Percentiles rank a stretch among this genome's conserved stretches.
phyloP scores from a whole-genome alignment of 805 yeast species.

The Middelhovenomyces tepae region DNA sequence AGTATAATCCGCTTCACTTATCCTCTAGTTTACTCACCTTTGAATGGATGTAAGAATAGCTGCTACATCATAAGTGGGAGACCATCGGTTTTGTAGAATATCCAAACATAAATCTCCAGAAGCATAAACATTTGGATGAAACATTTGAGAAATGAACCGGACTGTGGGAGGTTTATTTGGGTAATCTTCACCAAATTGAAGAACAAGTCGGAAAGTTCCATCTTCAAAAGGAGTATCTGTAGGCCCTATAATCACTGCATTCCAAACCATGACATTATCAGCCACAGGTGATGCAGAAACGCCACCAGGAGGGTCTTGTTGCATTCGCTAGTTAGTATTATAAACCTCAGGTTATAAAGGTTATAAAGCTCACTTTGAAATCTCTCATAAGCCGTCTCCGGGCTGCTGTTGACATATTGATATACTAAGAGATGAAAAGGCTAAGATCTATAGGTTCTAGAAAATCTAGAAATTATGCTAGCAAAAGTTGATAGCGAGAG shows the following conservation, averaged over 20 bases:
- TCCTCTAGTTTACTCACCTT: slow-evolving; percentile 29
- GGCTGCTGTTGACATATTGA: slow-evolving; percentile 91
- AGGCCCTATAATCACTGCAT: slow-evolving; percentile 96
- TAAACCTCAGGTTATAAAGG: neutral
- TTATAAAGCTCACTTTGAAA: slow-evolving; percentile 53
- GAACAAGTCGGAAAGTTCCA: slow-evolving; percentile 80
- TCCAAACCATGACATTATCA: slow-evolving; percentile 96
- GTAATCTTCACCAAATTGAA: slow-evolving; percentile 93
- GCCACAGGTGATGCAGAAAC: slow-evolving; percentile 96
- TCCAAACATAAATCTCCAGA: slow-evolving; percentile 93
- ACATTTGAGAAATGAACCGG: slow-evolving; percentile 86
- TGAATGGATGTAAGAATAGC: slow-evolving; percentile 91
- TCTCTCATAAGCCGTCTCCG: slow-evolving; percentile 98
- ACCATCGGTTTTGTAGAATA: slow-evolving; percentile 94
- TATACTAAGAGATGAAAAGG: too few species aligned
- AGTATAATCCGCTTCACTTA: too few species aligned
- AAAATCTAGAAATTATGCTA: too few species aligned
- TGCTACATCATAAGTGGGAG: slow-evolving; percentile 96
- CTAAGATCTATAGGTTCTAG: too few species aligned
- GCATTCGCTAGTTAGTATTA: slow-evolving; percentile 58
- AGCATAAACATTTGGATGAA: slow-evolving; percentile 96
- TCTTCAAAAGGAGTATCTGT: slow-evolving; percentile 97
- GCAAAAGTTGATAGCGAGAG: too few species aligned
- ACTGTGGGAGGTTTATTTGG: slow-evolving; percentile 96
- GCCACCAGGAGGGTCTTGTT: slow-evolving; percentile 97